phyloP scores from a whole-genome alignment of 179 eudicot genomes.

The Carnegiea gigantea region DNA sequence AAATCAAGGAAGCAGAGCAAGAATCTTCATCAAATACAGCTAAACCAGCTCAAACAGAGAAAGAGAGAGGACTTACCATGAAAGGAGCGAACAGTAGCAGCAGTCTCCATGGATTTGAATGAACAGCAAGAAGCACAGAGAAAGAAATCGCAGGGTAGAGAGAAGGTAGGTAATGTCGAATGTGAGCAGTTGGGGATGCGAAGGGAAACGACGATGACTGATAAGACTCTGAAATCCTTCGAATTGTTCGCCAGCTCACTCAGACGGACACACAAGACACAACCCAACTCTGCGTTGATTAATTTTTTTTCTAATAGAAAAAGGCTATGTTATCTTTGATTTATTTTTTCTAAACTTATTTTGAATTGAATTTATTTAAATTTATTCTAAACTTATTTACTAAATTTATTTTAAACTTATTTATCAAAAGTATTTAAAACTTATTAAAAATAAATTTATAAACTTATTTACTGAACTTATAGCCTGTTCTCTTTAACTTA shows the following conservation, averaged over 20 bases:
- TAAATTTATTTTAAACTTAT: too few species aligned
- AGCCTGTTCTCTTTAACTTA: too few species aligned
- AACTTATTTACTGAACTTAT: too few species aligned
- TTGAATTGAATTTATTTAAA: too few species aligned
- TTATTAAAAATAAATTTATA: too few species aligned
- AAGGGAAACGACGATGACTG: background rate
- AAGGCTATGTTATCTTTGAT: background rate
- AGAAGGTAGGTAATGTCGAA: background rate
- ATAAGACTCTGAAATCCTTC: constrained; percentile 1
- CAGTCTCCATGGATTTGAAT: constrained; percentile 18
- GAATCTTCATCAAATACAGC: background rate
- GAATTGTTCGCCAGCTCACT: constrained; percentile 16
- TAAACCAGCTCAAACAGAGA: background rate
- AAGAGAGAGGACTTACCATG: constrained; percentile 18
- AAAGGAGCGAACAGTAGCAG: constrained; percentile 21
- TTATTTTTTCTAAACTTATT: too few species aligned
- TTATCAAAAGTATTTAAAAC: too few species aligned
- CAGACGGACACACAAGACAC: background rate
- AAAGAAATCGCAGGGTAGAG: background rate
- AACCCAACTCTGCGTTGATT: background rate
- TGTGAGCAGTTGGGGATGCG: background rate
- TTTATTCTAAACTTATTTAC: too few species aligned
- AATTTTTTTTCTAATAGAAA: too few species aligned
- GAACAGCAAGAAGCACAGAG: background rate
- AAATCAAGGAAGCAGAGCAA: background rate